Evolutionary conservation across 441 rosid genomes (phyloP).

Genomic region (Erodium moschatum): DNA sequence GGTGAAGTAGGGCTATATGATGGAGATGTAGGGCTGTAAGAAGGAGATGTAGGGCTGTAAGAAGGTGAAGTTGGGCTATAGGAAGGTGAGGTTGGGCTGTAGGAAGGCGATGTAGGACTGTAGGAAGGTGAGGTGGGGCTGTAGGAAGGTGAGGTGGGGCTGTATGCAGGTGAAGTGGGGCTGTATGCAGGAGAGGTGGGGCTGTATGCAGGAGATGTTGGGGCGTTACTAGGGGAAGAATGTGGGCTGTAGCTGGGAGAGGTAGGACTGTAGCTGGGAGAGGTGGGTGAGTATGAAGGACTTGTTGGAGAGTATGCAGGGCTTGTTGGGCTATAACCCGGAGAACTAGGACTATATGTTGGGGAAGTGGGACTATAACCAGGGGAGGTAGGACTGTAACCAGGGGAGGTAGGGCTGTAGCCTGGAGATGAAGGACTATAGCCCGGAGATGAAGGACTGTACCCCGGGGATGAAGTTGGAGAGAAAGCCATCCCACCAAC

Average conservation of each 20-base stretch:
- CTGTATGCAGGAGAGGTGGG: no score
- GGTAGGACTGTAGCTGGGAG: slow-evolving; percentile 37
- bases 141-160: no score
- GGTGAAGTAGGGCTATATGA: no score
- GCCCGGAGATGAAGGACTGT: slow-evolving; percentile 62
- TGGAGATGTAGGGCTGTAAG: no score
- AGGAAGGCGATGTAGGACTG: no score
- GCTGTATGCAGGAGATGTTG: no score
- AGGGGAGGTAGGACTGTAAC: slow-evolving; percentile 34
- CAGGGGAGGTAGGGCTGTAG: slow-evolving; percentile 70
- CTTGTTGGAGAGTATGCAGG: slow-evolving; percentile 59
- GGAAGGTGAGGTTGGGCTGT: no score
- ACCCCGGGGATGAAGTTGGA: slow-evolving; percentile 76
- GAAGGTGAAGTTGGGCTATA: no score
- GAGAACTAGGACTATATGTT: slow-evolving; percentile 32
- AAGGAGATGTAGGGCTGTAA: no score
- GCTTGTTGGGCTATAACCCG: slow-evolving; percentile 44
- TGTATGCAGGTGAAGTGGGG: no score
- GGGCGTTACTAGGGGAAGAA: no score
- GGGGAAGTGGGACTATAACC: slow-evolving; percentile 44
- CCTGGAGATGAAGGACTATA: slow-evolving; percentile 77
- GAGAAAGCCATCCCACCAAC: slow-evolving; percentile 85
- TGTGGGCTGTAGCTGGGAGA: slow-evolving; percentile 60
- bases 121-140: no score
- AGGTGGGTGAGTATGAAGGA: slow-evolving; percentile 70